Base-by-base conservation (phyloP, 352 stramenopile genomes). In the Phytophthora brassicae region DNA sequence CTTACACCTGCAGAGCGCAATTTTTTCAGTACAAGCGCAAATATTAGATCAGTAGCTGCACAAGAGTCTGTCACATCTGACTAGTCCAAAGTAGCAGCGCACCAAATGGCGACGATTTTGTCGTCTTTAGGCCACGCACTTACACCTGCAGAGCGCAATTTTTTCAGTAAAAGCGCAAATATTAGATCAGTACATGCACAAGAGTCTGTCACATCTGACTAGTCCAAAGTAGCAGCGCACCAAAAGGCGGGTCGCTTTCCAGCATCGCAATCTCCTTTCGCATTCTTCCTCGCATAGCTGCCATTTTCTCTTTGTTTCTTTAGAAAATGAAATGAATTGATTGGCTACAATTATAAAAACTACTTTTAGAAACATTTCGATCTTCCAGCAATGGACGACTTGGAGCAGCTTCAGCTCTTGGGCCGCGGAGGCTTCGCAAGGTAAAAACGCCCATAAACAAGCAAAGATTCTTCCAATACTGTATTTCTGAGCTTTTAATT, bases 231-330 rank as follows among this genome's bases (percentile, higher is more conserved):
- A 45, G n/a, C 17, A 14, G 3, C 61, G 55, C 43, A 89, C 80
- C 84, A 60, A 87, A 84, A 20, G 84, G 84, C 38, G 84, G 84
- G 29, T 94, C 82, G 11, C 70, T 81, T 68, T 89, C 84, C 20
- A 94, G 77, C 82, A 94, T 94, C 62, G 84, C 79, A 51, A 94
- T 80, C 64, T 94, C 84, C 66, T 89, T 89, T 42, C 79, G 79
- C 84, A 92, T 94, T 6, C 84, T 79, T 33, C 80, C 77, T 24
- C 79, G 79, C 84, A 94, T 94, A 13, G 84, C 75, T 17, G 72
- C 72, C 84, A 92, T 91, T 9, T 23, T 59, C 7, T 16, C 41
- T 48, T n/a, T 38, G 13, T n/a, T 56, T 56, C 35, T 43, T 26
- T 14, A 56, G n/a, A 7, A 60, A 50, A 29, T 43, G 44, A 56